Percentiles rank a stretch among this genome's conserved stretches.
These are phyloP conservation scores for Dictyostelium citrinum DNA, from an alignment of 78 protist species.

Conservation along the genomic window DNA sequence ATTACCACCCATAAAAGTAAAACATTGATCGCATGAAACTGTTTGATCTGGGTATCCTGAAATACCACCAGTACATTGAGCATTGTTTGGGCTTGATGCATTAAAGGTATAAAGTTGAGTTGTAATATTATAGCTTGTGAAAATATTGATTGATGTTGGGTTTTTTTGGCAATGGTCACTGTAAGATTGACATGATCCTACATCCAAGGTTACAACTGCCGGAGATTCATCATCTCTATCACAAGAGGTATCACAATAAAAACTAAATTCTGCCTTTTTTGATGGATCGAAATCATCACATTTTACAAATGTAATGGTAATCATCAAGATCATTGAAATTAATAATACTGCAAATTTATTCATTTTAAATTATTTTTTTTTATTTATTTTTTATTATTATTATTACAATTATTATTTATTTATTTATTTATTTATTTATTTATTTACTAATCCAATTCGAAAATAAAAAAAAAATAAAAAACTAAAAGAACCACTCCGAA, in stretches of 20 bases:
- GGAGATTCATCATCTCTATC: not conserved
- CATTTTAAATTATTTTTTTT: not conserved
- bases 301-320: not conserved
- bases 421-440: not conserved
- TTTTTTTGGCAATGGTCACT: not conserved
- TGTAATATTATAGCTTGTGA: not conserved
- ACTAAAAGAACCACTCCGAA: not conserved
- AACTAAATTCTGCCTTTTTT: not conserved
- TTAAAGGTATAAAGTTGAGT: not conserved
- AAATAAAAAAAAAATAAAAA: not conserved
- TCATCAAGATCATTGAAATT: not conserved
- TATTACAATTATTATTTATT: not conserved
- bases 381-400: not conserved
- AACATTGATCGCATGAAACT: not conserved
- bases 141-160: not conserved
- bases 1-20: not conserved
- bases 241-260: not conserved
- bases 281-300: not conserved
- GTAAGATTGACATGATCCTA: not conserved
- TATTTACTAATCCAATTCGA: not conserved
- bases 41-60: not conserved
- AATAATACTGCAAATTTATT: not conserved
- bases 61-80: not conserved
- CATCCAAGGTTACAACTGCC: not conserved
- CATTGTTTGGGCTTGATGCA: not conserved